Evolutionary conservation across 1,284 basidiomycete genomes (phyloP), one percentile per base, ranked within the genome.

Genomic region (Cryptococcus sp.): DNA sequence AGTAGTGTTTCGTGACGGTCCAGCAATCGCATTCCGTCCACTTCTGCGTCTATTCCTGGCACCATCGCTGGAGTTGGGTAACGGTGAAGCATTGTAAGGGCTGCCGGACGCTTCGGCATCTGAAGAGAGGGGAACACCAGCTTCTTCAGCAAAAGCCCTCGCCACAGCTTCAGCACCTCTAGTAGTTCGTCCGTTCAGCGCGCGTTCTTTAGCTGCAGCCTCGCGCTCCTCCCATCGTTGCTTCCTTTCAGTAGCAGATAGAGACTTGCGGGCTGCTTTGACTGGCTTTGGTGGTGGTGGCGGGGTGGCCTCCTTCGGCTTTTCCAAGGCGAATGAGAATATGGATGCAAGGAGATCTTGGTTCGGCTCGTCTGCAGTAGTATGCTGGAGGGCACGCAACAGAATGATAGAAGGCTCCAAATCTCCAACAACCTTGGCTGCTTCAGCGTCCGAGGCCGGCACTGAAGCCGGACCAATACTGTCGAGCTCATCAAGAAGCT

Each of bases 301-400:
- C 0, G 82, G 81, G 0, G 81, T 82, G 0, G 80, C 81, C 1
- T 85, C 85, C 67, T 87, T 89, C 22, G 82, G 74, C 54, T 80
- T 81, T 5, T 83, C 84, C 20, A 89, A 73, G 61, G 89, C 87
- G 64, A 83, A 88, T 54, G 78, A 79, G 69, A 93, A 86, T 17
- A 93, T 77, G 0, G 85, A 85, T 0, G 80, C 78, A n/a, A 93
- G 77, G 0, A 87, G 84, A 40, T 86, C 83, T 5, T 64, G 65
- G 0, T 60, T 52, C 0, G 81, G 77, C 40, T 82, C 78, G 20
- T 64, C 52, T 2, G 38, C 19, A 17, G 48, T 41, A 1, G 59
- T 54, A 5, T 58, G 49, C 2, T 67, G 26, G 3, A 77, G 62
- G 1, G 65, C 44, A 15, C 65, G 54, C 4, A 77, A 59, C 0